Base-by-base conservation (phyloP, 139 green algal genomes). In the Raphidocelis subcapitata region DNA sequence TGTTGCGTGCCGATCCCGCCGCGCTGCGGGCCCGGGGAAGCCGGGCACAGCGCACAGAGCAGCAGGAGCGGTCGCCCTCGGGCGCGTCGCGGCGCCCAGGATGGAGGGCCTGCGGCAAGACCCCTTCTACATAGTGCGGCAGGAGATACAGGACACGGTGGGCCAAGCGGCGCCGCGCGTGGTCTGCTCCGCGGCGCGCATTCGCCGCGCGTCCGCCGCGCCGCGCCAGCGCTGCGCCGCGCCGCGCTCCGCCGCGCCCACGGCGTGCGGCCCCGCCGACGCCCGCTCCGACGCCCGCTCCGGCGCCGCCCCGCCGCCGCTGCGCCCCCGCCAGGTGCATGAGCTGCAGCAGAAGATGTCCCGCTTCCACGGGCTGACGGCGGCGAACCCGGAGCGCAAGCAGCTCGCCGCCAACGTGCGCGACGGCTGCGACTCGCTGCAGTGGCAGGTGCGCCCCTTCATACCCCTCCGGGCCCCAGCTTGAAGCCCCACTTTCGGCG, bases 341-440 rank as follows among this genome's bases (percentile, higher is more conserved):
- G 84, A 86, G n/a, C 65, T 89, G 10, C 75, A 85, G 63, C 77
- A 83, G 29, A 82, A 80, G 37, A 85, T 86, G 75, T 85, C 84
- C 0, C 51, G 84, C 2, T 89, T 86, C 46, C 80, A 89, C 46
- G 84, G 84, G 3, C 61, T 89, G 0, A 74, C 73, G 62, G 71
- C 78, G 24, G 75, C 67, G 0, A 89, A 89, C 68, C 84, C 84
- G 20, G 80, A 89, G 75, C 68, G 84, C 0, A 83, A 82, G 69
- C 74, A 65, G 3, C 67, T 89, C 2, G 78, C 84, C 1, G 55
- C 63, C 14, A 24, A 56, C 26, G 84, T 89, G 16, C 72, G 79
- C 16, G 72, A 79, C 21, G 84, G 76, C 0, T 85, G 77, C 51
- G 65, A 79, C 26, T 83, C 73, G 14, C 62, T 86, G 0, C 46